Conservation (phyloP, 768 basidiomycete genomes). For the Tephrocybe rancida region DNA sequence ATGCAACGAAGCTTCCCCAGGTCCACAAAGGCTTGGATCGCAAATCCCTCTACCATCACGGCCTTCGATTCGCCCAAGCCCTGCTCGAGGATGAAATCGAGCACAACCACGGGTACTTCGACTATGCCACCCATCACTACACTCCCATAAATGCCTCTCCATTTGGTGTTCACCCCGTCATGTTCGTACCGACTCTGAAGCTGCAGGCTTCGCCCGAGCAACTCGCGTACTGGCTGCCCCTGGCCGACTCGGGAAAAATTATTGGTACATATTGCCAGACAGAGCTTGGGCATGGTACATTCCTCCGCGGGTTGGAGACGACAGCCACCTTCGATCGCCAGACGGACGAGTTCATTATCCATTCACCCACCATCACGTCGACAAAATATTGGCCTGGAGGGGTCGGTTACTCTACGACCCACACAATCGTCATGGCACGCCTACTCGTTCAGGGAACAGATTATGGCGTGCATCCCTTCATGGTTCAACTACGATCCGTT, state of each 20-base stretch:
- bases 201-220: slow-evolving; percentile 25
- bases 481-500: slow-evolving; percentile 26
- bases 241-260: slow-evolving; percentile 21
- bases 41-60: slow-evolving; percentile 21
- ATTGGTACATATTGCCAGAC: slow-evolving; percentile 28
- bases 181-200: slow-evolving; percentile 26
- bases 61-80: slow-evolving; percentile 22
- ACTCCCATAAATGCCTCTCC: slow-evolving; percentile 24
- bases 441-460: slow-evolving; percentile 17
- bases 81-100: slow-evolving; percentile 21
- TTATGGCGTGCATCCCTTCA: slow-evolving; percentile 26
- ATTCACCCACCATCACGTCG: slow-evolving; percentile 24
- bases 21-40: slow-evolving; percentile 20
- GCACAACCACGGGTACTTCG: slow-evolving; percentile 17
- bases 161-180: slow-evolving; percentile 23
- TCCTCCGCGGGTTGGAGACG: slow-evolving; percentile 27
- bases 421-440: slow-evolving; percentile 28
- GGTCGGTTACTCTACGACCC: slow-evolving; percentile 23
- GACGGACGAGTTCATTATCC: slow-evolving; percentile 26
- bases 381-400: slow-evolving; percentile 29
- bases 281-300: slow-evolving; percentile 29
- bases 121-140: slow-evolving; percentile 15
- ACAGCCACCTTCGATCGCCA: slow-evolving; percentile 24
- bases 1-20: slow-evolving; percentile 11
- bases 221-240: slow-evolving; percentile 23